A percentile compares a stretch with the other conserved stretches of the same genome.
These are phyloP conservation scores for Ceraceosorus bombacis DNA, from an alignment of 1,284 basidiomycete species.

Conservation along the genomic window DNA sequence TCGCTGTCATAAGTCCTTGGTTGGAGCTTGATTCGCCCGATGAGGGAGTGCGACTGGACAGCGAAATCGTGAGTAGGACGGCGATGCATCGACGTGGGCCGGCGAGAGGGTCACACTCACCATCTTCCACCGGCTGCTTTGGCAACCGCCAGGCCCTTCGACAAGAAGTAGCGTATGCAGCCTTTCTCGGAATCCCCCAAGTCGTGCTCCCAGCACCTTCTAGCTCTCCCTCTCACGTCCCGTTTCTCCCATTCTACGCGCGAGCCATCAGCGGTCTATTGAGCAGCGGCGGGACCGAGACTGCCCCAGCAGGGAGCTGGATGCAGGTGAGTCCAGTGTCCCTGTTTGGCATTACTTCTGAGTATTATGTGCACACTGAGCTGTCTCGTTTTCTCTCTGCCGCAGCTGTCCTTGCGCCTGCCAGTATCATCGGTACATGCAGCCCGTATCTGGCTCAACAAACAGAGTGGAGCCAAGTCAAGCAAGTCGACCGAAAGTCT, in stretches of 20 bases:
- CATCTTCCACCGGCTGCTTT: slow-evolving; percentile 2
- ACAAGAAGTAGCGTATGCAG: slow-evolving; percentile 86
- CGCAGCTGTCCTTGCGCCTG: slow-evolving; percentile 30
- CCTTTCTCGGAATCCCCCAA: slow-evolving; percentile 77
- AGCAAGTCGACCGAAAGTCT: slow-evolving; percentile 5
- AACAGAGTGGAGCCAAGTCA: slow-evolving; percentile 14
- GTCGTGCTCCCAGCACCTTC: slow-evolving; percentile 84
- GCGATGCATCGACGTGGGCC: background rate
- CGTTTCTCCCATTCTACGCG: slow-evolving; percentile 81
- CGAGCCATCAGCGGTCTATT: slow-evolving; percentile 59
- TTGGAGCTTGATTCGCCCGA: slow-evolving; percentile 86
- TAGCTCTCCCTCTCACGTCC: slow-evolving; percentile 57
- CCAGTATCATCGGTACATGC: slow-evolving; percentile 38
- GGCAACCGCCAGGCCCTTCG: slow-evolving; percentile 63
- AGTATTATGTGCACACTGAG: too few species aligned
- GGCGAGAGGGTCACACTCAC: too few species aligned
- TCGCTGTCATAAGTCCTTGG: slow-evolving; percentile 82
- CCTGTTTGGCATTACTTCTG: background rate
- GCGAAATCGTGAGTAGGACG: slow-evolving; percentile 59
- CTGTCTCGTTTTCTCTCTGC: background rate
- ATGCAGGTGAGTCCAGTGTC: slow-evolving; percentile 16
- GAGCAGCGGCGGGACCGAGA: slow-evolving; percentile 26
- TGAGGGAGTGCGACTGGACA: slow-evolving; percentile 89
- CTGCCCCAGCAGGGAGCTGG: slow-evolving; percentile 27
- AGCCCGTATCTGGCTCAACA: slow-evolving; percentile 25